Conservation (phyloP, 2,329 filamentous ascomycete genomes). For the Exophiala sp. region DNA sequence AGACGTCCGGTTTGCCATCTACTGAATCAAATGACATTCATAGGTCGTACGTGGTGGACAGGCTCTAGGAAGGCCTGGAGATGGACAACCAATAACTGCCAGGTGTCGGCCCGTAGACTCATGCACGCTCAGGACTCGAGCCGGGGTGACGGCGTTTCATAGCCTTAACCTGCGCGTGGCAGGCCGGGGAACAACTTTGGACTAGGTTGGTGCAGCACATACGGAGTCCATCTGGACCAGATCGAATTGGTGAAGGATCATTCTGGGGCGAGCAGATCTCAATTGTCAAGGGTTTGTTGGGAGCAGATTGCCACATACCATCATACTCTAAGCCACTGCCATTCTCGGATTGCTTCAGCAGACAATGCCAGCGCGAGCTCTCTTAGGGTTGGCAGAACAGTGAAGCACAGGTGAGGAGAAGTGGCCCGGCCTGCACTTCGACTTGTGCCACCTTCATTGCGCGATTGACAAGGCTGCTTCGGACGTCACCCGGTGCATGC, state of each 20-base stretch:
- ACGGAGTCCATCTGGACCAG: conserved; percentile 2
- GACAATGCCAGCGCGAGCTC: background rate
- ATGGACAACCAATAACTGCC: conserved; percentile 16
- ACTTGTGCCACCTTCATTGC: background rate
- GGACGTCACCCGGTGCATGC: background rate
- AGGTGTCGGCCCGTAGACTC: background rate
- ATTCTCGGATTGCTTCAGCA: background rate
- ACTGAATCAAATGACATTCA: conserved; percentile 5
- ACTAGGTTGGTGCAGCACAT: conserved; percentile 20
- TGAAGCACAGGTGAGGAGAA: background rate
- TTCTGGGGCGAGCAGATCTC: conserved; percentile 3
- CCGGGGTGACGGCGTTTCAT: conserved; percentile 24
- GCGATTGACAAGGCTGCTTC: background rate
- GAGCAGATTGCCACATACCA: background rate
- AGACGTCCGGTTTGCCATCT: conserved; percentile 9
- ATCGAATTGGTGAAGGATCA: conserved; percentile 5
- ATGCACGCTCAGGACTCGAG: conserved; percentile 17
- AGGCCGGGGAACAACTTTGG: conserved; percentile 7
- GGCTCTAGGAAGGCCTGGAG: conserved; percentile 4
- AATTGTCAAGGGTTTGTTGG: background rate
- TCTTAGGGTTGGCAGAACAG: too few relatives aligned
- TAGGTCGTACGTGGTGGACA: conserved; percentile 5
- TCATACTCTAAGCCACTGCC: background rate
- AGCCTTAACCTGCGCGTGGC: conserved; percentile 12
- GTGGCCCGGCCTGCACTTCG: too few relatives aligned